phyloP scores from a whole-genome alignment of 495 filamentous ascomycete genomes.

The Bryoglossum gracile region DNA sequence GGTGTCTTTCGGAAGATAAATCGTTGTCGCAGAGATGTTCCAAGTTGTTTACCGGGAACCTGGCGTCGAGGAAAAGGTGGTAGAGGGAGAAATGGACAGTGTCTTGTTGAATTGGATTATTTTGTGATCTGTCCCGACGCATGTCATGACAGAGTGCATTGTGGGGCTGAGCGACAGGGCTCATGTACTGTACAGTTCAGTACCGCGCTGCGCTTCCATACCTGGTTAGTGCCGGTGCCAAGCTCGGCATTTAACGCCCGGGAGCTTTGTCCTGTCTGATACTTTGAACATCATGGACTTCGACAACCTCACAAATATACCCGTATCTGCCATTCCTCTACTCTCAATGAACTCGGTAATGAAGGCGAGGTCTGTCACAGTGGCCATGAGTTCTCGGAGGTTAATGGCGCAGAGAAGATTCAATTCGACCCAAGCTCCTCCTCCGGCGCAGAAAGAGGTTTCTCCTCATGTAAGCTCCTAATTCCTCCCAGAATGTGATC shows the following conservation, averaged over 20 bases:
- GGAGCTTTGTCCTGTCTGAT: too few relatives aligned
- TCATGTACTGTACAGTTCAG: too few relatives aligned
- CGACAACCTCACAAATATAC: neutral
- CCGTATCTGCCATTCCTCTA: too few relatives aligned
- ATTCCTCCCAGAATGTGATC: neutral
- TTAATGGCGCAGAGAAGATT: neutral
- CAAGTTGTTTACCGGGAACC: too few relatives aligned
- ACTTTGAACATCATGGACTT: neutral
- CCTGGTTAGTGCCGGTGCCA: neutral
- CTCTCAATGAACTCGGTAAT: too few relatives aligned
- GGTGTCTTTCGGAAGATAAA: too few relatives aligned
- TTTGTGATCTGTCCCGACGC: conserved; percentile 1
- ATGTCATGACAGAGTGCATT: neutral
- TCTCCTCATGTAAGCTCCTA: conserved; percentile 26
- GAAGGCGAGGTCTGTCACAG: too few relatives aligned
- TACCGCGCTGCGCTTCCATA: too few relatives aligned
- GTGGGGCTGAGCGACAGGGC: conserved; percentile 2
- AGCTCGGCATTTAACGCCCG: conserved; percentile 2
- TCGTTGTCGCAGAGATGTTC: neutral
- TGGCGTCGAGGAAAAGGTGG: conserved; percentile 1
- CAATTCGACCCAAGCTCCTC: conserved; percentile 3
- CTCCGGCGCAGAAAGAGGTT: conserved; percentile 12
- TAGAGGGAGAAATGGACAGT: neutral
- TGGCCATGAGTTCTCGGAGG: neutral
- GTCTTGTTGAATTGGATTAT: neutral